Conservation (phyloP, 1,139 yeast species). For the Spencermartinsiella ligniputridi region DNA sequence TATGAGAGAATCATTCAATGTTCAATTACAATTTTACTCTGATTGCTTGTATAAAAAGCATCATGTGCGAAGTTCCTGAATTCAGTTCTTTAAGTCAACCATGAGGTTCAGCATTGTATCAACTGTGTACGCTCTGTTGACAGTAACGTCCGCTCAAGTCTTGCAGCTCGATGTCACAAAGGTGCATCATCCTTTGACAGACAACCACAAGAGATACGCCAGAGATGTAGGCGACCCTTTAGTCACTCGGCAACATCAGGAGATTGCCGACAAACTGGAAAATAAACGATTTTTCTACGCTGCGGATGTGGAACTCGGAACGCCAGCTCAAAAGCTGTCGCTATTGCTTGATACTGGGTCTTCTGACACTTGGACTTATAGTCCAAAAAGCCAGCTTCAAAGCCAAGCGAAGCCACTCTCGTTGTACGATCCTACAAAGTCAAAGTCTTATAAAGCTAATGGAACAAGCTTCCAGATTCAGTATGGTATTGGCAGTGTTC, state of each 20-base stretch:
- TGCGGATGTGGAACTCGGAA: constrained; percentile 26
- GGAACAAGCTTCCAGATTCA: constrained; percentile 22
- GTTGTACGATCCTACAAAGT: constrained; percentile 34
- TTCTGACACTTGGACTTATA: constrained; percentile 60
- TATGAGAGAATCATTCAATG: too few relatives aligned
- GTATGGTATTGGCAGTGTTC: constrained; percentile 28
- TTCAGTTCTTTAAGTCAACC: too few relatives aligned
- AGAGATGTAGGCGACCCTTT: constrained; percentile 1
- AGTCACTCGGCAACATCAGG: constrained; percentile 11
- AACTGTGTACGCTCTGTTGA: not conserved
- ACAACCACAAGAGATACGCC: not conserved
- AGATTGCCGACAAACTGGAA: constrained; percentile 28
- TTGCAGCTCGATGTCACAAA: not conserved
- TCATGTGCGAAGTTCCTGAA: too few relatives aligned
- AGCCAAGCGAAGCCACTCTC: constrained; percentile 25
- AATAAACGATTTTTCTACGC: constrained; percentile 37
- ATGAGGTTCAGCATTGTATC: not conserved
- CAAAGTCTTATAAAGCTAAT: constrained; percentile 22
- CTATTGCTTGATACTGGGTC: constrained; percentile 61
- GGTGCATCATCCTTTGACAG: not conserved
- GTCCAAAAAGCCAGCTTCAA: constrained; percentile 26
- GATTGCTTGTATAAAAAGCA: too few relatives aligned
- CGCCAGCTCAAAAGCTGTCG: constrained; percentile 27
- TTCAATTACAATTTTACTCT: too few relatives aligned
- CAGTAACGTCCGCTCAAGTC: not conserved